Base-by-base conservation (phyloP, 2,329 filamentous ascomycete genomes). In the Pyrenochaeta sp. region DNA sequence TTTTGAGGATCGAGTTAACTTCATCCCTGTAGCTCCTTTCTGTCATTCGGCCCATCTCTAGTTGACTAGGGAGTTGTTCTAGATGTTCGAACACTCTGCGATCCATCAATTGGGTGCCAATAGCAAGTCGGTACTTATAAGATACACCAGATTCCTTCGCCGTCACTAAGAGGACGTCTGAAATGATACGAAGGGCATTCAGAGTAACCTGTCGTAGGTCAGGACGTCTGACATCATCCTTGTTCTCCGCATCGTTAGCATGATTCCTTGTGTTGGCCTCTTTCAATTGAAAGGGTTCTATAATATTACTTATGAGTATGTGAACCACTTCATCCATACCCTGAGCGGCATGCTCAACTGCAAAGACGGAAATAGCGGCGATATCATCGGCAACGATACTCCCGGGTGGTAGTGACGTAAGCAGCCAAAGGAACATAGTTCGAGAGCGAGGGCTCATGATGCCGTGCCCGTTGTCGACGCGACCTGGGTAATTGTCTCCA, bases 261-360 rank as follows among this genome's bases (percentile, higher is more conserved):
- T 56, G 50, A 22, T 62, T 78, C 7, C 85, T 81, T 0, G 88
- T 86, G 58, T 92, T 93, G 25, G 90, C 91, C 6, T 85, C 85
- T 0, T 88, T 91, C 64, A 90, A 87, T 5, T 88, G 85, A 56
- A 96, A 87, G 0, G 95, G 95, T 50, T 85, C 87, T 58, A 90
- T 84, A 34, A 98, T 84, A 69, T 99, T 98, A 0, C 88, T 84
- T 0, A 96, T 86, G 37, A 98, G 88, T 78, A 96, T 87, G 49
- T 94, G 87, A n/a, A 96, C 93, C 36, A 97, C 90, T 79, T 98
- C 95, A 63, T 96, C 91, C 12, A 92, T 91, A 15, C 93, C 95
- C 22, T 88, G 85, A 39, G 90, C 91, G 1, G 93, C 91, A 74
- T 98, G 92, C 2, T 89, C 90, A 54, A 98, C 92, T 12, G 93